Base-by-base conservation (phyloP, 164 flowering plant genomes). In the Piper longum region DNA sequence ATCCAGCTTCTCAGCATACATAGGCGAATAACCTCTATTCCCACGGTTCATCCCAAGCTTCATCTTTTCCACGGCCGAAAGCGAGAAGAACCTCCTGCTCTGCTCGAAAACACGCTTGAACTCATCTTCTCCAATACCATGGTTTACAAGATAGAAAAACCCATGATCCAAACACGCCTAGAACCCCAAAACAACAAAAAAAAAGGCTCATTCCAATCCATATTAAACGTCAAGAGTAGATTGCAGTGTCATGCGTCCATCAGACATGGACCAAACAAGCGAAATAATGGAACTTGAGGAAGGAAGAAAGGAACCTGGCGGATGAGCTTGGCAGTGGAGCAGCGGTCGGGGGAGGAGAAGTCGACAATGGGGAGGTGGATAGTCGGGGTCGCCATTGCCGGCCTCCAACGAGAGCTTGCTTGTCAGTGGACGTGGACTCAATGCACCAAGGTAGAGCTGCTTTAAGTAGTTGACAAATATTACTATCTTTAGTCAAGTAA, bases 81-180 rank as follows among this genome's bases (percentile, higher is more conserved):
- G 78, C 12, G 76, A 65, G 70, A 92, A 92, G 73, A 92, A 86
- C 36, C 78, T 84, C 57, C 63, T 73, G 67, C 86, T 89, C 73
- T 80, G 78, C 4, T 68, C 79, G 60, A 92, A 78, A 45, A 89
- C 82, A 67, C 58, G 68, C 43, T 65, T 71, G 7, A 87, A 19
- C 72, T 83, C 43, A 60, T 81, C 81, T 36, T 82, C 78, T 42
- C 81, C 85, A 64, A 92, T 79, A 4, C 93, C 96, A 75, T 89
- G 96, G 71, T 92, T 89, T 62, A 82, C 74, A 8, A 92, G 64
- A 79, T 87, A 92, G 64, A 89, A 92, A 81, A 92, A 92, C 11
- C 98, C 98, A 59, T 43, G 69, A 2, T 87, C 85, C 36, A 74
- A 62, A 66, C 96, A 89, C 19, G 88, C 98, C 98, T 92, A 75